phyloP scores from a whole-genome alignment of 495 filamentous ascomycete species.

The Beverwykella pulmonaria region DNA sequence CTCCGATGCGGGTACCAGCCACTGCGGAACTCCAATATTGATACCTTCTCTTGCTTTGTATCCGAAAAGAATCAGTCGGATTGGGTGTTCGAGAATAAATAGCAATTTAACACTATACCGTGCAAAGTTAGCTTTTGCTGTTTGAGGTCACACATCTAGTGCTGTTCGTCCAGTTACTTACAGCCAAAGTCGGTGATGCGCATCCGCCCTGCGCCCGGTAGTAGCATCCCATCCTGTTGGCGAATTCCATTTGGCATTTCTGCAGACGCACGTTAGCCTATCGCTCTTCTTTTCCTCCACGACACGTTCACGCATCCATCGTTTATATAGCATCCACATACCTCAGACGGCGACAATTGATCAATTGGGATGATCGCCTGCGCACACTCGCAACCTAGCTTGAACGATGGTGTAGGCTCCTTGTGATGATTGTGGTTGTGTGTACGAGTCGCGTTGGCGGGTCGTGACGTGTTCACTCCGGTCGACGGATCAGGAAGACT shows the following conservation, averaged over 20 bases:
- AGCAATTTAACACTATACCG: background rate
- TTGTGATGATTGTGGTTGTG: conserved; percentile 16
- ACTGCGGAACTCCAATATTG: no score
- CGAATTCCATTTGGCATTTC: conserved; percentile 28
- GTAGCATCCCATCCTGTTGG: conserved; percentile 18
- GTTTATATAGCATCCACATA: background rate
- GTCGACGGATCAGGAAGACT: background rate
- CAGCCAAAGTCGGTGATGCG: conserved; percentile 3
- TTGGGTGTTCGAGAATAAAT: no score
- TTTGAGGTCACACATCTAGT: background rate
- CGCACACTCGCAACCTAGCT: conserved; percentile 14
- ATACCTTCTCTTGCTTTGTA: no score
- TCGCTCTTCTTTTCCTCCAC: background rate
- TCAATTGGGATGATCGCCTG: conserved; percentile 22
- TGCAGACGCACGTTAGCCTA: background rate
- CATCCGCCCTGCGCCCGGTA: conserved; percentile 23
- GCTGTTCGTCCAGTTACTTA: background rate
- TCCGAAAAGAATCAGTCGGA: no score
- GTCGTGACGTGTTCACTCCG: background rate
- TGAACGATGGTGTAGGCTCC: conserved; percentile 30
- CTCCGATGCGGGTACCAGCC: background rate
- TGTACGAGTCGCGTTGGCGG: conserved; percentile 10
- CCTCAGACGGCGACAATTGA: conserved; percentile 12
- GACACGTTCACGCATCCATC: background rate
- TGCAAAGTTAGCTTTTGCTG: background rate